These are phyloP conservation scores for Chalciporus sp. DNA, from an alignment of 1,284 basidiomycete species.

Conservation along the genomic window DNA sequence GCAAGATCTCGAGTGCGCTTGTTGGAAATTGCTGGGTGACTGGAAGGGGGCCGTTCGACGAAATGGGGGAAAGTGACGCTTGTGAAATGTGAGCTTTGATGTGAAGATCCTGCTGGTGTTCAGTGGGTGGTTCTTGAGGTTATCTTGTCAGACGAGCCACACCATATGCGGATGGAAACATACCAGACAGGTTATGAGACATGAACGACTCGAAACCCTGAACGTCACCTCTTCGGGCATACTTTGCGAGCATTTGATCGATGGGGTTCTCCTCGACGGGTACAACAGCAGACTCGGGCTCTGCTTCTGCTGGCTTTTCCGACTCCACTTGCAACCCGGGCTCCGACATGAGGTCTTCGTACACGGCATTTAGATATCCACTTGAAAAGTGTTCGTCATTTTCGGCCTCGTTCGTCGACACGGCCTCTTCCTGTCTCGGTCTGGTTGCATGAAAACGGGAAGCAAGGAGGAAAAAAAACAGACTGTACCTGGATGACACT, in stretches of 20 bases:
- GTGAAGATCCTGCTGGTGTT: conserved; percentile 66
- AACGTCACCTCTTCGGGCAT: conserved; percentile 51
- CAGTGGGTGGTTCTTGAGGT: conserved; percentile 46
- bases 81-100: conserved; percentile 58
- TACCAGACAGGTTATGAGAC: conserved; percentile 46
- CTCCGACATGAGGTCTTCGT: neutral
- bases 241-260: conserved; percentile 50
- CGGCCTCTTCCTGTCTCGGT: neutral
- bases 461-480: neutral
- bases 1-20: conserved; percentile 60
- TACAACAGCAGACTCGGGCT: conserved; percentile 41
- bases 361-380: neutral
- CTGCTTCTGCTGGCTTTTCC: conserved; percentile 39
- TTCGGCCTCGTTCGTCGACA: neutral
- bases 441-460: neutral
- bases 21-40: conserved; percentile 47
- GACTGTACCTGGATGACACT: conserved; percentile 52
- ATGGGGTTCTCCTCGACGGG: conserved; percentile 24
- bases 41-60: conserved; percentile 27
- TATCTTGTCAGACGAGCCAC: neutral
- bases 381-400: neutral
- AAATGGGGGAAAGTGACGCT: conserved; percentile 13
- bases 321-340: neutral
- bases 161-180: conserved; percentile 9
- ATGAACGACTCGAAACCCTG: conserved; percentile 49